Evolutionary conservation across 1,139 yeast species (phyloP).

Genomic region (Casaregolazyma suthepensis): DNA sequence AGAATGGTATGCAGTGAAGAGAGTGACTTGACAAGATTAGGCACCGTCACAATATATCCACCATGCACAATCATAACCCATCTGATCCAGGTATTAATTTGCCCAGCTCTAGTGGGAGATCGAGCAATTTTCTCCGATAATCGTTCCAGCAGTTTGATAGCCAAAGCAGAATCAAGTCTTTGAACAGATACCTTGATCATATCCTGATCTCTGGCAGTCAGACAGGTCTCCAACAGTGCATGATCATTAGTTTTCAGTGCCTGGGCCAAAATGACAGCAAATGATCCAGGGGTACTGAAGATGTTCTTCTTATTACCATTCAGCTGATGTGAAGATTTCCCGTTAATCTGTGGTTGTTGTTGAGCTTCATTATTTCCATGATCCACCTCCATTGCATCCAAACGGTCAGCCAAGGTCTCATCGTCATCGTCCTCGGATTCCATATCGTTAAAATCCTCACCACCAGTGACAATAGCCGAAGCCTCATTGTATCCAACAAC

Average conservation of each 20-base stretch:
- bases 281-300: constrained; percentile 24
- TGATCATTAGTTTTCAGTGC: constrained; percentile 38
- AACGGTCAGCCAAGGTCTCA: constrained; percentile 37
- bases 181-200: constrained; percentile 68
- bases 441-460: constrained; percentile 44
- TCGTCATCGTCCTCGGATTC: constrained; percentile 34
- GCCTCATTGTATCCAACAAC: constrained; percentile 60
- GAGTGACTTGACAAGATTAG: constrained; percentile 61
- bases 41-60: constrained; percentile 64
- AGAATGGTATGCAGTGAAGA: constrained; percentile 75
- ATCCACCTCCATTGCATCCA: constrained; percentile 36
- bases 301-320: constrained; percentile 5
- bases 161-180: constrained; percentile 63
- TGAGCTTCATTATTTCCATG: constrained; percentile 13
- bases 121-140: constrained; percentile 80
- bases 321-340: constrained; percentile 7
- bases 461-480: constrained; percentile 44
- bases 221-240: constrained; percentile 59
- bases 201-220: constrained; percentile 59
- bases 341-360: constrained; percentile 13
- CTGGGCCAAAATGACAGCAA: constrained; percentile 37
- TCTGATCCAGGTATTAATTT: constrained; percentile 81
- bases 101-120: constrained; percentile 60
- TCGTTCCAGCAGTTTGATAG: constrained; percentile 70
- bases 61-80: constrained; percentile 93